phyloP scores from a whole-genome alignment of 495 filamentous ascomycete species.

The Platismatia glauca region DNA sequence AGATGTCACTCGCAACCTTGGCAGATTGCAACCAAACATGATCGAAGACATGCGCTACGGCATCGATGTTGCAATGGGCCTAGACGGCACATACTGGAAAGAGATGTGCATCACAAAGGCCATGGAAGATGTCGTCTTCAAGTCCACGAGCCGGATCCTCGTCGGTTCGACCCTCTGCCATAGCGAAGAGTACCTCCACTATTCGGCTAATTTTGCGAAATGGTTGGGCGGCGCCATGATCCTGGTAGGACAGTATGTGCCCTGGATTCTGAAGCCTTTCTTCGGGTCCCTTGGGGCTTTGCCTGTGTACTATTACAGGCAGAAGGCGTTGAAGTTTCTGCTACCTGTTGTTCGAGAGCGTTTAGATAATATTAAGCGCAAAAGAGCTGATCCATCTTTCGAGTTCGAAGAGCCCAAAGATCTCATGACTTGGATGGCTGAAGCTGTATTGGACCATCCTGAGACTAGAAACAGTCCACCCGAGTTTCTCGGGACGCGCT shows the following conservation, averaged over 20 bases:
- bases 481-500: neutral
- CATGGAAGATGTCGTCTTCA: slow-evolving; percentile 11
- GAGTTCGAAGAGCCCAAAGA: slow-evolving; percentile 3
- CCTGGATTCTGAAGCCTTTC: slow-evolving; percentile 8
- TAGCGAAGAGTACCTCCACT: slow-evolving; percentile 2
- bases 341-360: slow-evolving; percentile 6
- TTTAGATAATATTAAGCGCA: slow-evolving; percentile 2
- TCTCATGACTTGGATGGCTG: slow-evolving; percentile 2
- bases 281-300: slow-evolving; percentile 4
- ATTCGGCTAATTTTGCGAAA: slow-evolving; percentile 2
- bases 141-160: slow-evolving; percentile 5
- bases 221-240: slow-evolving; percentile 6
- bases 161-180: slow-evolving; percentile 10
- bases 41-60: neutral
- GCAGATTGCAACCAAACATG: slow-evolving; percentile 4
- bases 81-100: neutral
- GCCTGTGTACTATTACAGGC: slow-evolving; percentile 1
- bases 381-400: slow-evolving; percentile 1
- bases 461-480: neutral
- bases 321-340: slow-evolving; percentile 7
- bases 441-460: neutral
- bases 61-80: slow-evolving; percentile 6
- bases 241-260: slow-evolving; percentile 13
- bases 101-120: neutral
- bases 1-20: slow-evolving; percentile 13